Evolutionary conservation across 176 grass and related monocot species (phyloP).

Genomic region (Oryza nivara): DNA sequence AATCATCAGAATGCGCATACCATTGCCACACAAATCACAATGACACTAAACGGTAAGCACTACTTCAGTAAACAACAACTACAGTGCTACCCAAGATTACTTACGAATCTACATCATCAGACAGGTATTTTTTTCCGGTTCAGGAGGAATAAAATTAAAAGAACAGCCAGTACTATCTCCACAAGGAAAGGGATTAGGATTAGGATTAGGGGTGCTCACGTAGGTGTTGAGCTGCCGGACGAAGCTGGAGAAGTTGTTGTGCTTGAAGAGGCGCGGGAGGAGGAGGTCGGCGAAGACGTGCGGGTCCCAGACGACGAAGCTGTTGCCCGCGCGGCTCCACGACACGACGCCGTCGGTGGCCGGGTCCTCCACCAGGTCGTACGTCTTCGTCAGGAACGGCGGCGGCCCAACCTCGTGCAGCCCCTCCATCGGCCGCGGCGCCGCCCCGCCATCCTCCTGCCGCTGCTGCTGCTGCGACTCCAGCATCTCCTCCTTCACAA

Average conservation of each 20-base stretch:
- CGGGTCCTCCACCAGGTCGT: slow-evolving; percentile 71
- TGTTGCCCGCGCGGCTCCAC: slow-evolving; percentile 64
- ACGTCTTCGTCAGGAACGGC: slow-evolving; percentile 87
- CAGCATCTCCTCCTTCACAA: slow-evolving; percentile 66
- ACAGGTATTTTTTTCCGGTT: too few species aligned
- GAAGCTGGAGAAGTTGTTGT: slow-evolving; percentile 87
- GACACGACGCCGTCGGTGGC: slow-evolving; percentile 65
- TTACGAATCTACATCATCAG: too few species aligned
- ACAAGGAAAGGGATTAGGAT: background rate
- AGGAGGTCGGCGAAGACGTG: slow-evolving; percentile 63
- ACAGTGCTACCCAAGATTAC: too few species aligned
- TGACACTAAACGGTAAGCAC: too few species aligned
- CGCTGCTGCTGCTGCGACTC: slow-evolving; percentile 9
- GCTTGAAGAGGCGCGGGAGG: slow-evolving; percentile 85
- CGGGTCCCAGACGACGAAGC: slow-evolving; percentile 85
- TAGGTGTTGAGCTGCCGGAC: slow-evolving; percentile 92
- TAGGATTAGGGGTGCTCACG: slow-evolving; percentile 36
- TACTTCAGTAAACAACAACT: too few species aligned
- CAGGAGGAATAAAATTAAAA: too few species aligned
- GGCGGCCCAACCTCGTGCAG: slow-evolving; percentile 70
- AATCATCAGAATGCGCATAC: background rate
- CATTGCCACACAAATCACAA: background rate
- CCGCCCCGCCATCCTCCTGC: background rate
- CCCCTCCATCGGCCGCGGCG: slow-evolving; percentile 67
- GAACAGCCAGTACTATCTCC: too few species aligned